Evolutionary conservation across 148 eudicot genomes (phyloP), one percentile per base, ranked within the genome.

Genomic region (Tetragonia tetragonoides): DNA sequence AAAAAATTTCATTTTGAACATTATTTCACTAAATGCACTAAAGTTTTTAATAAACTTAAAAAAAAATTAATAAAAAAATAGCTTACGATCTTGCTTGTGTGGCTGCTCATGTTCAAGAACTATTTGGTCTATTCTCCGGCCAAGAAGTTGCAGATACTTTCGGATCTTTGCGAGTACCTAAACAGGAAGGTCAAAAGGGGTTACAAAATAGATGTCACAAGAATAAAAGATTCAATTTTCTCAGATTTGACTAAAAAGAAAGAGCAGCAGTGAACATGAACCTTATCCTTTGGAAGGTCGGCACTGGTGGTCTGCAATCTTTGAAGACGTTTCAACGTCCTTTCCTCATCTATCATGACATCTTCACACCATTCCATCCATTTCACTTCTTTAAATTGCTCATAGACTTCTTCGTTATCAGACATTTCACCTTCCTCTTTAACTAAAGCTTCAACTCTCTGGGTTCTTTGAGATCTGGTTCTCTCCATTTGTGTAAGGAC

Each of bases 301-400:
- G 93, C 93, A 77, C 99, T 96, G 39, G 91, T 92, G 60, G 90
- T 87, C 84, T 93, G 99, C 86, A 96, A 84, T 53, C 85, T 89
- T 71, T 96, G 92, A 74, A 96, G 97, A 75, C 98, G 99, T 78
- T 85, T 87, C 49, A 96, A 93, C 4, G 98, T 96, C 85, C 88
- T 93, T 75, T 89, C 89, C 80, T 93, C 98, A 61, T 80, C 87
- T 5, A 77, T 76, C 97, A 96, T 84, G 83, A 96, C 92, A 86
- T 96, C 99, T 86, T 91, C 92, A 88, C 99, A 96, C 99, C 99
- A 96, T 86, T 96, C 99, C 97, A 89, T 96, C 99, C 99, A 96
- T 86, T 96, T 96, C 71, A 93, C 99, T 85, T 96, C 99, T 89
- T 93, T 96, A 77, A 93, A 96, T 73, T 96, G 99, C 93, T 93